Conservation (phyloP, 164 flowering plant species). For the Vitis riparia region DNA sequence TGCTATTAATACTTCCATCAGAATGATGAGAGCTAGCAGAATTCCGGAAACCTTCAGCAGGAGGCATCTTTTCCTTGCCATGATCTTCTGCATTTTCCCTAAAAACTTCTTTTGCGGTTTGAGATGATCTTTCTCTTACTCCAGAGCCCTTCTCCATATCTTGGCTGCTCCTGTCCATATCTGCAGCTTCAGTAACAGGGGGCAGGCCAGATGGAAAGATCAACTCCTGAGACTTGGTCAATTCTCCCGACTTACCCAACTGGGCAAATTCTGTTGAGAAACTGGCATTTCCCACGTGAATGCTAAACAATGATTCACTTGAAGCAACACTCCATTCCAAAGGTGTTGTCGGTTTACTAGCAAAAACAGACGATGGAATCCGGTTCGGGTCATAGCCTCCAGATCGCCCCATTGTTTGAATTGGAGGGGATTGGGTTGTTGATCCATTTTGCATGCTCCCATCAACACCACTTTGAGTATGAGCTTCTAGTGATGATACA, state of each 20-base stretch:
- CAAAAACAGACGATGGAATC: conserved; percentile 55
- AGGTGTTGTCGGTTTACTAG: conserved; percentile 24
- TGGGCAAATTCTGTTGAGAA: conserved; percentile 44
- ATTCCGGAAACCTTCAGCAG: background rate
- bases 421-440: conserved; percentile 17
- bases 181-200: conserved; percentile 8
- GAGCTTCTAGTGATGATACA: background rate
- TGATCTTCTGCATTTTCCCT: background rate
- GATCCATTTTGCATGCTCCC: background rate
- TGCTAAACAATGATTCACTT: conserved; percentile 70
- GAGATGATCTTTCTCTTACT: background rate
- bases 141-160: background rate
- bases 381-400: conserved; percentile 44
- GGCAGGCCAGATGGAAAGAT: background rate
- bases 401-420: conserved; percentile 26
- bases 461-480: background rate
- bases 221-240: conserved; percentile 25
- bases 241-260: conserved; percentile 47
- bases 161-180: background rate
- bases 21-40: conserved; percentile 9
- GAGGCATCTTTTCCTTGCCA: background rate
- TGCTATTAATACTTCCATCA: conserved; percentile 19
- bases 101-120: background rate
- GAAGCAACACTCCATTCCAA: conserved; percentile 64
- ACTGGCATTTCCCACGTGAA: conserved; percentile 56